phyloP scores from a whole-genome alignment of 495 filamentous ascomycete species.

The Platismatia glauca region DNA sequence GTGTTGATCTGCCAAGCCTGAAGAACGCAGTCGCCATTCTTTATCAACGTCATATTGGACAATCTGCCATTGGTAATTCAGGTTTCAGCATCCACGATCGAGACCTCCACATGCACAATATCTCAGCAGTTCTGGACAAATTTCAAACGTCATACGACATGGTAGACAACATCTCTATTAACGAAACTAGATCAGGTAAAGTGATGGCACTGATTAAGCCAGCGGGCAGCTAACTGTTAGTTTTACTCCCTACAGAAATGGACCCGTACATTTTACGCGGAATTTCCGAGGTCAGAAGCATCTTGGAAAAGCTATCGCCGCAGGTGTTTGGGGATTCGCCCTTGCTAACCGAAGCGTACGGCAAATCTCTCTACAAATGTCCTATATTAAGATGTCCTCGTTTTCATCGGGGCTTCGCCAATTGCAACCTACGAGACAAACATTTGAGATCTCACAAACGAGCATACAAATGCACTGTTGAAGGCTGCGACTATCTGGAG shows the following conservation, averaged over 20 bases:
- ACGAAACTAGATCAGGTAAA: not conserved
- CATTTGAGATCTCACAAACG: constrained; percentile 8
- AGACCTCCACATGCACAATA: no score
- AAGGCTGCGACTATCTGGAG: constrained; percentile 10
- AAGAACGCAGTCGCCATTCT: not conserved
- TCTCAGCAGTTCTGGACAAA: not conserved
- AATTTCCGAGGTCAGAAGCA: constrained; percentile 2
- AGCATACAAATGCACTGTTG: not conserved
- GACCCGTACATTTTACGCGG: not conserved
- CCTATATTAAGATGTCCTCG: constrained; percentile 1
- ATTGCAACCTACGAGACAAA: not conserved
- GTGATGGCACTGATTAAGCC: not conserved
- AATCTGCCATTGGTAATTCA: not conserved
- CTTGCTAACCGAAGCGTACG: constrained; percentile 10
- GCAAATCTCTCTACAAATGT: constrained; percentile 9
- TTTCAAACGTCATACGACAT: not conserved
- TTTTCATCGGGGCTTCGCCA: constrained; percentile 3
- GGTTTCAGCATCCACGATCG: not conserved
- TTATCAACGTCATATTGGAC: not conserved
- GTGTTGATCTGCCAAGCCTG: not conserved
- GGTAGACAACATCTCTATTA: not conserved
- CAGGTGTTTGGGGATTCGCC: not conserved
- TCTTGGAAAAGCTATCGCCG: constrained; percentile 5
- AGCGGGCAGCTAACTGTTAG: not conserved
- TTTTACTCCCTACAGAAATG: not conserved